A percentile compares a stretch with the other conserved stretches of the same genome.
Conservation (phyloP, 2,329 filamentous ascomycete genomes). For the Xylariomycetidae sp. region DNA sequence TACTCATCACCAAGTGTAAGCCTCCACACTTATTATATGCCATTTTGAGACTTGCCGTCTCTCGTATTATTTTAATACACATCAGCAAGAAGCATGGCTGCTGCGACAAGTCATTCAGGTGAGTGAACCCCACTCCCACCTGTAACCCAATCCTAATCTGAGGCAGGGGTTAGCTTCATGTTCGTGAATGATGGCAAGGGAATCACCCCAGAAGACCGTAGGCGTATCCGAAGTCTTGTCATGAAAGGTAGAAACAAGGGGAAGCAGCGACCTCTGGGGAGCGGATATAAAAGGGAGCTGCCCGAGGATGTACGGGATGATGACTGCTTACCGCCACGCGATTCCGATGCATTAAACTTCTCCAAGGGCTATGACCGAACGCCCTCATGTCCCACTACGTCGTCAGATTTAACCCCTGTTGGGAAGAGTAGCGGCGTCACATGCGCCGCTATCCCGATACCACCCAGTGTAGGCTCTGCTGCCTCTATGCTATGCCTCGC, state of each 20-base stretch:
- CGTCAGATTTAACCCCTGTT: not conserved
- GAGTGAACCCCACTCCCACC: too few relatives aligned
- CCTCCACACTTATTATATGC: too few relatives aligned
- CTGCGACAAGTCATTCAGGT: too few relatives aligned
- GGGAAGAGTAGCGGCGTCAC: too few relatives aligned
- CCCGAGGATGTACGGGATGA: slow-evolving; percentile 2
- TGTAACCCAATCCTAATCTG: too few relatives aligned
- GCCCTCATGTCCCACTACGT: not conserved
- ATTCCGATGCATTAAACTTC: not conserved
- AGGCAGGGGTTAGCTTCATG: slow-evolving; percentile 24
- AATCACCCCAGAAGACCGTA: slow-evolving; percentile 25
- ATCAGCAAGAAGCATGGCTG: too few relatives aligned
- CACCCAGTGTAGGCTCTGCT: slow-evolving; percentile 4
- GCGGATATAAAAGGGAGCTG: not conserved
- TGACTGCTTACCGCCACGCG: too few relatives aligned
- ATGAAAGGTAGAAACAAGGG: slow-evolving; percentile 39
- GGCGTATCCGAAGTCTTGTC: slow-evolving; percentile 35
- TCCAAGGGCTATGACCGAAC: too few relatives aligned
- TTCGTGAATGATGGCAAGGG: slow-evolving; percentile 23
- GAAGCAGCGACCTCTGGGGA: slow-evolving; percentile 13
- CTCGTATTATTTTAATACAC: too few relatives aligned
- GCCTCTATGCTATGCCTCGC: slow-evolving; percentile 7
- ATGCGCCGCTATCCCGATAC: too few relatives aligned
- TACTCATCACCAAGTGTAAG: too few relatives aligned
- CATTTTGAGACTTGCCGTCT: too few relatives aligned